These are phyloP conservation scores for Ormosia semicastrata DNA, from an alignment of 306 rosid species.

Conservation along the genomic window DNA sequence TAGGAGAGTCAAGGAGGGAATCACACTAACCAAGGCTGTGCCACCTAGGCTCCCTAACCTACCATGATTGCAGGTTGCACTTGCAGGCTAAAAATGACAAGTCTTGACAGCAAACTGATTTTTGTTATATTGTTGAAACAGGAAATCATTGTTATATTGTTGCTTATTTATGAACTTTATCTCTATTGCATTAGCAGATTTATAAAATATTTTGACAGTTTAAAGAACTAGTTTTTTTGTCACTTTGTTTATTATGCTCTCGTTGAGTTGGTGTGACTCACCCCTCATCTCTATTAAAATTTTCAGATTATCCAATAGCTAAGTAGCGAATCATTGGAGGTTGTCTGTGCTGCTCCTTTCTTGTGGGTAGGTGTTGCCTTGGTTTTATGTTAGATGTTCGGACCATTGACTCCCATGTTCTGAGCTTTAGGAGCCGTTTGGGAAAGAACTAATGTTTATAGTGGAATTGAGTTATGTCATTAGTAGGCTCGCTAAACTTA, in stretches of 20 bases:
- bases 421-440: not conserved
- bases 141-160: not conserved
- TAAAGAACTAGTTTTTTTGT: not conserved
- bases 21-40: not conserved
- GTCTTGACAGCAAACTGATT: not conserved
- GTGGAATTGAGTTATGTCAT: not conserved
- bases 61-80: not conserved
- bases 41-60: not conserved
- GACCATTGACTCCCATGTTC: not conserved
- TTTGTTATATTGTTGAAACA: not conserved
- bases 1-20: not conserved
- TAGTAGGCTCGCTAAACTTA: not conserved
- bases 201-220: not conserved
- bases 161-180: not conserved
- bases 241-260: not conserved
- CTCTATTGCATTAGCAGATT: not conserved
- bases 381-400: not conserved
- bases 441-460: not conserved
- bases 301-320: not conserved
- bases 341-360: not conserved
- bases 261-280: not conserved
- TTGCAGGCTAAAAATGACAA: not conserved
- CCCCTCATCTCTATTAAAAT: not conserved
- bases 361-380: not conserved
- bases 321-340: not conserved